phyloP scores from a whole-genome alignment of 768 basidiomycete genomes.

The Boletus vermiculosoides region DNA sequence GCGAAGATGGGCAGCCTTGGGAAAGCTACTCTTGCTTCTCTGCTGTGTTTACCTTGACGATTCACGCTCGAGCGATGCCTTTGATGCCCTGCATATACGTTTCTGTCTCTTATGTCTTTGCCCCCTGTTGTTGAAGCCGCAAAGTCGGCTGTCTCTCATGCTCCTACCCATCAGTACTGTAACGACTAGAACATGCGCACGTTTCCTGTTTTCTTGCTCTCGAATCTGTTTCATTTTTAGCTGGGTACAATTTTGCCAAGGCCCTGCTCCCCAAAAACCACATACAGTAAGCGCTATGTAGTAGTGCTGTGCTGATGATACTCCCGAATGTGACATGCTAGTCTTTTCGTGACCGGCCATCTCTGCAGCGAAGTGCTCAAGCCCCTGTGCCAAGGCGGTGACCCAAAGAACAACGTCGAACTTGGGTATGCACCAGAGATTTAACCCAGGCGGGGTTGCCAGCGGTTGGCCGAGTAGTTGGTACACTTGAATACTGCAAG shows the following conservation, averaged over 20 bases:
- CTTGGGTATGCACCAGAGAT: constrained; percentile 5
- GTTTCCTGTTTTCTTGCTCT: constrained; percentile 37
- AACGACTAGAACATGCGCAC: constrained; percentile 72
- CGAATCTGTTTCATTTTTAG: constrained; percentile 33
- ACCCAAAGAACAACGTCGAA: constrained; percentile 6
- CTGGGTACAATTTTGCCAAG: constrained; percentile 33
- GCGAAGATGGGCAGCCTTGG: constrained; percentile 13
- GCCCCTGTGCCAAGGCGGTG: constrained; percentile 2
- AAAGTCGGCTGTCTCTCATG: constrained; percentile 21
- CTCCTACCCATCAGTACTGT: constrained; percentile 39
- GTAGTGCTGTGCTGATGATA: constrained; percentile 9
- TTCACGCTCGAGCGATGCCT: constrained; percentile 27
- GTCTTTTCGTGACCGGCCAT: constrained; percentile 5
- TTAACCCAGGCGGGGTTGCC: neutral
- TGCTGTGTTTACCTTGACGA: constrained; percentile 22
- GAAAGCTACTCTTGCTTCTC: constrained; percentile 11
- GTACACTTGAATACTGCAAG: constrained; percentile 5
- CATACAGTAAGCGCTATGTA: constrained; percentile 17
- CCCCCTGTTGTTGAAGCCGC: constrained; percentile 16
- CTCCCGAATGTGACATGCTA: constrained; percentile 15
- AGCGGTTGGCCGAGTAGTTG: constrained; percentile 1
- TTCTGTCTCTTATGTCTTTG: constrained; percentile 10
- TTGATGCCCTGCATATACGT: constrained; percentile 25
- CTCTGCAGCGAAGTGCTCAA: neutral
- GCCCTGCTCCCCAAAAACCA: constrained; percentile 18